These are phyloP conservation scores for Taphrina deformans DNA, from an alignment of 1,139 yeast genomes.

Conservation along the genomic window DNA sequence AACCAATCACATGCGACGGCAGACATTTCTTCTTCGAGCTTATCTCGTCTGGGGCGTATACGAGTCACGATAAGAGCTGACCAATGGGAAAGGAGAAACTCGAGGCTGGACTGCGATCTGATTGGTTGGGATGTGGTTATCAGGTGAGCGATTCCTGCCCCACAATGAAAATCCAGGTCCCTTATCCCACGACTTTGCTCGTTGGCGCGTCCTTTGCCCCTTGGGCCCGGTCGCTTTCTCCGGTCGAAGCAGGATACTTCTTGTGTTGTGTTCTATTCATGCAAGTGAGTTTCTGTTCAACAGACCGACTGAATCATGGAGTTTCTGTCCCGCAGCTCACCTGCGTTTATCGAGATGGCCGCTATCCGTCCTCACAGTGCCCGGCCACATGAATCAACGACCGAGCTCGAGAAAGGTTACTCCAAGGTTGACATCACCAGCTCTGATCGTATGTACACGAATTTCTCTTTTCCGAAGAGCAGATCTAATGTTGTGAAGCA, in stretches of 20 bases:
- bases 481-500: slow-evolving; percentile 4
- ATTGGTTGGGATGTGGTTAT: not conserved
- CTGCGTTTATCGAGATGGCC: slow-evolving; percentile 23
- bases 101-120: not conserved
- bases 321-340: slow-evolving; percentile 22
- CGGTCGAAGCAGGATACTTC: no score
- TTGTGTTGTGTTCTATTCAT: no score
- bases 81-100: not conserved
- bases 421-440: slow-evolving; percentile 4
- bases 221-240: no score
- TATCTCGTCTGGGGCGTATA: not conserved
- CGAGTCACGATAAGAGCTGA: not conserved
- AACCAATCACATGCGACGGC: not conserved
- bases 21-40: not conserved
- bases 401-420: slow-evolving; percentile 3
- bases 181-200: not conserved
- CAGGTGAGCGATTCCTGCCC: not conserved
- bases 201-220: not conserved
- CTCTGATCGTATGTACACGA: slow-evolving; percentile 21
- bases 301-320: no score
- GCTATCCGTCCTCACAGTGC: slow-evolving; percentile 25
- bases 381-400: not conserved
- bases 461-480: no score
- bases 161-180: not conserved
- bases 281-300: no score